phyloP scores from a whole-genome alignment of 306 rosid species.

The Cucumis melo region DNA sequence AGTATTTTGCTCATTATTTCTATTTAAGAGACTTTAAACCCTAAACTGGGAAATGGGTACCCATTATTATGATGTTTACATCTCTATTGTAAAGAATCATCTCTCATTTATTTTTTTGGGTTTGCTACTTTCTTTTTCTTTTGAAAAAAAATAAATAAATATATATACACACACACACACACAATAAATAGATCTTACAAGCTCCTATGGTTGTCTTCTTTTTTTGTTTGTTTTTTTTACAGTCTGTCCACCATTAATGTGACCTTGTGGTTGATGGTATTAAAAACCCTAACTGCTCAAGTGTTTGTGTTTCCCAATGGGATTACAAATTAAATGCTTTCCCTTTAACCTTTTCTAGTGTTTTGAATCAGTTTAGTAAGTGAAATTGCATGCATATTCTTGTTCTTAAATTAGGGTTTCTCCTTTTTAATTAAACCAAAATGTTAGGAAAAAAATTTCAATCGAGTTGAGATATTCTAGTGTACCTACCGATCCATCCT shows the following conservation, averaged over 20 bases:
- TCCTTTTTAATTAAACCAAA: neutral
- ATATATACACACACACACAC: no score
- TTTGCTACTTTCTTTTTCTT: neutral
- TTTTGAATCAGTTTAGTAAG: constrained; percentile 10
- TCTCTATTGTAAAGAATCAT: neutral
- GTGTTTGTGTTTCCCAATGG: constrained; percentile 50
- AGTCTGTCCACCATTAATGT: constrained; percentile 67
- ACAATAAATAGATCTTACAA: neutral
- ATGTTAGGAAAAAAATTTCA: no score
- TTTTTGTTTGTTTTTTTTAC: neutral
- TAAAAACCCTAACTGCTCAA: constrained; percentile 45
- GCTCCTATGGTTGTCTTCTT: neutral
- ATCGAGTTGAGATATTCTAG: no score
- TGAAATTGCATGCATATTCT: neutral
- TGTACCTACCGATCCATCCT: no score
- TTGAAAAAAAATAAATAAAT: neutral
- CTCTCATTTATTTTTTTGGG: neutral
- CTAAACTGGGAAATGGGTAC: constrained; percentile 2
- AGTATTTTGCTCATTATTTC: neutral
- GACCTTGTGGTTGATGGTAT: constrained; percentile 29
- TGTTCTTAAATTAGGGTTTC: neutral
- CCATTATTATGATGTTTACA: neutral
- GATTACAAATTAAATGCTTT: constrained; percentile 41
- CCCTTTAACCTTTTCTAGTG: constrained; percentile 14
- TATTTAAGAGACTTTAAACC: neutral